Base-by-base conservation (phyloP, 495 filamentous ascomycete genomes). In the Aspergillus ostianus region DNA sequence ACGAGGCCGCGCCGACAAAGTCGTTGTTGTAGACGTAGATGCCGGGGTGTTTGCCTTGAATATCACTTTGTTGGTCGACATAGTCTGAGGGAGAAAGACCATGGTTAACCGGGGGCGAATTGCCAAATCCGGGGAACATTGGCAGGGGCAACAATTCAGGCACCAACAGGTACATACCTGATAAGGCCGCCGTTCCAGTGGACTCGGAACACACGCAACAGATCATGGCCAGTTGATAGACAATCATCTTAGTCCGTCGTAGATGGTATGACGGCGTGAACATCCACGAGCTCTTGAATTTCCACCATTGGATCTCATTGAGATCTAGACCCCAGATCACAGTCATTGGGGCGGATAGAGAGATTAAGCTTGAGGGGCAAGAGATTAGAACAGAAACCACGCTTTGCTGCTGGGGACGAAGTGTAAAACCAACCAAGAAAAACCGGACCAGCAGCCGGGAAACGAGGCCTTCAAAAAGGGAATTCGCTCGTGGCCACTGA, bases 311-410 rank as follows among this genome's bases (percentile, higher is more conserved):
- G 56, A 81, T 79, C 59, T 82, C 79, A 7, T 67, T 61, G 51
- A 83, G 72, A 64, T 82, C 78, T 48, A 82, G 71, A 17, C 79
- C 80, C 77, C 78, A 82, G 59, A 83, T 78, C 17, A 81, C 72
- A 8, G 76, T 64, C 76, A 79, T 80, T 13, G 9, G 15, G 36
- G 36, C 36, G 36, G 36, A 41, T 15, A 41, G 1, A 41, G 36
- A 4, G 6, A 17, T 8, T 8, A 17, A 12, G 9, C 36, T 13
- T 12, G 36, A 10, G 15, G 36, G 36, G 4, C 1, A 2, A 15
- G 13, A 41, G 12, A 12, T 32, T 8, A 32, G 10, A 12, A 32
- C 8, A 3, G 30, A 8, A 32, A 32, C 30, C 7, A 32, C 10
- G 10, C 2, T 32, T 32, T 32, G 6, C 30, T 32, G 30, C 30